phyloP scores from a whole-genome alignment of 2,329 filamentous ascomycete species.

The Colletotrichum trifolii region DNA sequence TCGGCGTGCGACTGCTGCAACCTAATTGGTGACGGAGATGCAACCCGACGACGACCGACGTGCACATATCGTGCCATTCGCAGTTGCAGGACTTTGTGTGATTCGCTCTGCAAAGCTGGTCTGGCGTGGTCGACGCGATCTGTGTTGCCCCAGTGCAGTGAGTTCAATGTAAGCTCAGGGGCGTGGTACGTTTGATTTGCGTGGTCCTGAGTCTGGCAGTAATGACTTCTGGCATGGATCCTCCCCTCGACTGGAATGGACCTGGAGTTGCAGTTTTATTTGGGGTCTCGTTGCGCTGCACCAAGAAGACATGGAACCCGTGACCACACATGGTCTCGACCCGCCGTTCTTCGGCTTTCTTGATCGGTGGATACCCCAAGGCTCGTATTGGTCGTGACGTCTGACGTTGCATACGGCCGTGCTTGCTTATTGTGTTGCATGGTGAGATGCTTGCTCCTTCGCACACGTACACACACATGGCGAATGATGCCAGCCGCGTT shows the following conservation, averaged over 20 bases:
- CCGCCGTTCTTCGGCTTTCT: slow-evolving; percentile 5
- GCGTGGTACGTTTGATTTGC: background rate
- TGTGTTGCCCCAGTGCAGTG: too few species aligned
- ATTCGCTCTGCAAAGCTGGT: background rate
- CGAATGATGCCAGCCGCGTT: too few species aligned
- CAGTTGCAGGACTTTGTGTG: background rate
- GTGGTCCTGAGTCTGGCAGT: background rate
- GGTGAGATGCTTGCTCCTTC: too few species aligned
- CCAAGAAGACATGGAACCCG: background rate
- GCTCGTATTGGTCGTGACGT: slow-evolving; percentile 28
- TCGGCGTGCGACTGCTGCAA: background rate
- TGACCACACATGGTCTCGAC: background rate
- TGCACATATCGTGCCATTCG: background rate
- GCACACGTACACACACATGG: too few species aligned
- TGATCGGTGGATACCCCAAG: slow-evolving; percentile 11
- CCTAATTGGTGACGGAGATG: background rate
- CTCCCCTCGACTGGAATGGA: slow-evolving; percentile 29
- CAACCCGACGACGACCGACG: slow-evolving; percentile 11
- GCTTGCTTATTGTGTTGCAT: background rate
- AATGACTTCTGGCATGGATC: slow-evolving; percentile 16
- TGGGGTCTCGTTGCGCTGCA: slow-evolving; percentile 1
- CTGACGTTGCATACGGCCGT: slow-evolving; percentile 10
- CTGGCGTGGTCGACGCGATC: too few species aligned
- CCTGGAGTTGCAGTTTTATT: slow-evolving; percentile 16
- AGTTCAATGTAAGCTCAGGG: too few species aligned